Conservation (phyloP, 495 filamentous ascomycete genomes). For the Trichoderma erinaceum region DNA sequence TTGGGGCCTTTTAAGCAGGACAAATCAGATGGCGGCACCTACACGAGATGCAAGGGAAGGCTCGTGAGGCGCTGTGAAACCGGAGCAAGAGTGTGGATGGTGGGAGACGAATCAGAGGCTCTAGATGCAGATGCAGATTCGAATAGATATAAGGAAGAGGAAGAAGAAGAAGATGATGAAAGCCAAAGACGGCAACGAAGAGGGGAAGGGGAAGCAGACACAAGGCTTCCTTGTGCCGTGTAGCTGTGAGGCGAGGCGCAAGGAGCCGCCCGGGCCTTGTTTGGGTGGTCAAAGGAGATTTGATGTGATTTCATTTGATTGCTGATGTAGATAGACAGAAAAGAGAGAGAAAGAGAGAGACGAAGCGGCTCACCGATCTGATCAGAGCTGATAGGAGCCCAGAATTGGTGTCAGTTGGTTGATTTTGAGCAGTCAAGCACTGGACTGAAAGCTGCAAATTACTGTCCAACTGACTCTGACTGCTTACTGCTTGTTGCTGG, state of each 20-base stretch:
- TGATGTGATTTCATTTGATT: not conserved
- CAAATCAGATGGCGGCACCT: constrained; percentile 8
- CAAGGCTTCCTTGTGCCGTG: not conserved
- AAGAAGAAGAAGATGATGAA: not conserved
- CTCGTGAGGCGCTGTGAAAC: constrained; percentile 9
- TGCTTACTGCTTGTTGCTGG: not conserved
- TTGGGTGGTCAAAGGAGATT: not conserved
- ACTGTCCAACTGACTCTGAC: not conserved
- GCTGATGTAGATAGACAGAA: not conserved
- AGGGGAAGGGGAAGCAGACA: constrained; percentile 11
- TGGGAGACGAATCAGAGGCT: not conserved
- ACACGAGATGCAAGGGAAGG: not conserved
- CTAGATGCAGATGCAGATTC: not conserved
- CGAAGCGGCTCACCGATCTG: not conserved
- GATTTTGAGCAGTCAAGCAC: not conserved
- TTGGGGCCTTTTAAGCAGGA: not conserved
- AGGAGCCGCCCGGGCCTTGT: not conserved
- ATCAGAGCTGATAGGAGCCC: not conserved
- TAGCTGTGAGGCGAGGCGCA: not conserved
- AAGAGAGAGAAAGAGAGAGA: not conserved
- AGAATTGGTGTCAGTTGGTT: not conserved
- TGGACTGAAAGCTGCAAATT: not conserved
- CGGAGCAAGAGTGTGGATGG: not conserved
- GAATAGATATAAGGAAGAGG: not conserved
- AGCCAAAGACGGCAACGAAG: not conserved